Base-by-base conservation (phyloP, 1,139 yeast species). In the Pichiaceae sp. region DNA sequence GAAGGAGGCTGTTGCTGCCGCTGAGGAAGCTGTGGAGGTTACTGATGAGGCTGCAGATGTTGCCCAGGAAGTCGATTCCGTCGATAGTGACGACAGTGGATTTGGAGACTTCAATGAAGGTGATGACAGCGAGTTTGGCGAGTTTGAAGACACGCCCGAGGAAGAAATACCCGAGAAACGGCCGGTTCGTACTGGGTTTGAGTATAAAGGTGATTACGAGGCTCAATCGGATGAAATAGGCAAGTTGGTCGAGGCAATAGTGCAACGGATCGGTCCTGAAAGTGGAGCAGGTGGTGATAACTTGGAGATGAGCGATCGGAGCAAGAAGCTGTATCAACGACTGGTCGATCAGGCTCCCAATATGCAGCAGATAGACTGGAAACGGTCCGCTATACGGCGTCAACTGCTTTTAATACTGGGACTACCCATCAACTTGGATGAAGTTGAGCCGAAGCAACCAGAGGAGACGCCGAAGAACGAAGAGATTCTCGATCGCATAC, bases 401-500 rank as follows among this genome's bases (percentile, higher is more conserved):
- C 59, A 55, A 31, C 34, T 57, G 17, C 43, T 50, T 14, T 31
- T 55, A 7, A 53, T 47, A 31, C 37, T 57, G 17, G 52, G 52
- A 12, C 45, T 57, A 6, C 60, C 60, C 2, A 45, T 52, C 17
- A 52, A 53, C 32, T 36, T 49, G 15, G 54, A 53, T 37, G 54
- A 49, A 31, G 33, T 46, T 2, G 33, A 38, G 9, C 40, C 47
- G 1, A 27, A 40, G 2, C 5, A 36, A 42, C 4, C 37, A 45
- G 8, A 38, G 32, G 18, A 38, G 37, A 17, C 17, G 43, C n/a
- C 14, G 15, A 6, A 8, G 6, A 14, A 25, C n/a, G 32, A 9
- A 5, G 31, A 35, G 18, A n/a, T 45, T 7, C 4, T 40, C 3
- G 27, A 29, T 15, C 37, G 35, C 14, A 32, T 50, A 3, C 49